A percentile compares a stretch with the other conserved stretches of the same genome.
Evolutionary conservation across 2,329 filamentous ascomycete genomes (phyloP).

Genomic region (Lomentospora prolificans): DNA sequence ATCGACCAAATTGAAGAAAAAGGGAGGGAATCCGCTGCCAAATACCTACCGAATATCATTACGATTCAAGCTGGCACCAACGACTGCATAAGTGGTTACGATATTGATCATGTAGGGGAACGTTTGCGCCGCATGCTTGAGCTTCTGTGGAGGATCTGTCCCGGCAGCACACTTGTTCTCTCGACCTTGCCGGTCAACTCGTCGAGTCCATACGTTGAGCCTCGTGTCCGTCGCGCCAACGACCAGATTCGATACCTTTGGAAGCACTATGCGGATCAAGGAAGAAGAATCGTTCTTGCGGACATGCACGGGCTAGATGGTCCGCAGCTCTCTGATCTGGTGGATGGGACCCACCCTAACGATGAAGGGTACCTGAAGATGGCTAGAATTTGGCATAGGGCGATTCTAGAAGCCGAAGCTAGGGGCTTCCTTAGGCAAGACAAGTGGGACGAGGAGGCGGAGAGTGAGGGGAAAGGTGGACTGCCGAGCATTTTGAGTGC

Average conservation of each 20-base stretch:
- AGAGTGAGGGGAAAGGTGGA: no score
- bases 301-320: slow-evolving; percentile 27
- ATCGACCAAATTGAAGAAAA: slow-evolving; percentile 28
- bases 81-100: slow-evolving; percentile 25
- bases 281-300: slow-evolving; percentile 25
- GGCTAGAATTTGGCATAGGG: slow-evolving; percentile 21
- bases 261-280: slow-evolving; percentile 16
- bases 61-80: slow-evolving; percentile 34
- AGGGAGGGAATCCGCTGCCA: slow-evolving; percentile 21
- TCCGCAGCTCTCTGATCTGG: slow-evolving; percentile 17
- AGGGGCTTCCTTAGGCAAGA: slow-evolving; percentile 4
- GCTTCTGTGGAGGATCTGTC: slow-evolving; percentile 22
- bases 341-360: slow-evolving; percentile 24
- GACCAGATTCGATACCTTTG: slow-evolving; percentile 17
- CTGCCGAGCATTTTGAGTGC: no score
- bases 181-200: slow-evolving; percentile 28
- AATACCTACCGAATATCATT: slow-evolving; percentile 27
- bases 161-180: slow-evolving; percentile 24
- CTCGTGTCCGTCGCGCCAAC: slow-evolving; percentile 19
- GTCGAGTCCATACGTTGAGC: slow-evolving; percentile 11
- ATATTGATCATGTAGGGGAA: slow-evolving; percentile 19
- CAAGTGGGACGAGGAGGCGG: neutral
- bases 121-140: slow-evolving; percentile 26
- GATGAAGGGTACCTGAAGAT: slow-evolving; percentile 26
- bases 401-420: slow-evolving; percentile 18